These are phyloP conservation scores for Exophiala dermatitidis DNA, from an alignment of 2,329 filamentous ascomycete genomes.

Conservation along the genomic window DNA sequence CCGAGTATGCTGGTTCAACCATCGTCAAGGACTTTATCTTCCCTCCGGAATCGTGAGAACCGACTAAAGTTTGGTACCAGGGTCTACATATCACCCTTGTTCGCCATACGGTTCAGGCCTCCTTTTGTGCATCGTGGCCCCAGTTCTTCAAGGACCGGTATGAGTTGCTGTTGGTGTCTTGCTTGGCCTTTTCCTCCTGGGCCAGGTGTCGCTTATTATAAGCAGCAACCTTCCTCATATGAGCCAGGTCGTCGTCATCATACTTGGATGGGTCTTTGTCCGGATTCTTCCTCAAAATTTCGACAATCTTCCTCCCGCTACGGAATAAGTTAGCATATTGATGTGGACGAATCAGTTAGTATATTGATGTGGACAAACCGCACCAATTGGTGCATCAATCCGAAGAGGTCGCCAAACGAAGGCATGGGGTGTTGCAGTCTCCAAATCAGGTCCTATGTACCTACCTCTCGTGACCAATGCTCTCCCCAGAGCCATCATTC, in stretches of 20 bases:
- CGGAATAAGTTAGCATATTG: background rate
- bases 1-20: constrained; percentile 86
- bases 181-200: constrained; percentile 54
- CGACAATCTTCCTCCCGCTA: constrained; percentile 56
- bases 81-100: background rate
- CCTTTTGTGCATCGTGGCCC: constrained; percentile 15
- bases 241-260: constrained; percentile 49
- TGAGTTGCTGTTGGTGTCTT: constrained; percentile 48
- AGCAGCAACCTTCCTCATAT: constrained; percentile 57
- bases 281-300: constrained; percentile 54
- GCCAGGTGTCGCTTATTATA: constrained; percentile 60
- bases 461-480: constrained; percentile 54
- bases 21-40: constrained; percentile 89
- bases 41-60: constrained; percentile 26
- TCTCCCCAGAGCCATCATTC: constrained; percentile 52
- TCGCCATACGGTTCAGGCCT: background rate
- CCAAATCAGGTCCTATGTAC: background rate
- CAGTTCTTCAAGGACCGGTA: constrained; percentile 59
- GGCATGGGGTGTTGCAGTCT: background rate
- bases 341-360: background rate
- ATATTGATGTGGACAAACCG: background rate
- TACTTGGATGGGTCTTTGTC: constrained; percentile 52
- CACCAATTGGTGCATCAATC: background rate
- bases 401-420: background rate
- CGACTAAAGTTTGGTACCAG: no score